These are phyloP conservation scores for Aspergillus thermomutatus DNA, from an alignment of 2,329 filamentous ascomycete genomes.

Conservation along the genomic window DNA sequence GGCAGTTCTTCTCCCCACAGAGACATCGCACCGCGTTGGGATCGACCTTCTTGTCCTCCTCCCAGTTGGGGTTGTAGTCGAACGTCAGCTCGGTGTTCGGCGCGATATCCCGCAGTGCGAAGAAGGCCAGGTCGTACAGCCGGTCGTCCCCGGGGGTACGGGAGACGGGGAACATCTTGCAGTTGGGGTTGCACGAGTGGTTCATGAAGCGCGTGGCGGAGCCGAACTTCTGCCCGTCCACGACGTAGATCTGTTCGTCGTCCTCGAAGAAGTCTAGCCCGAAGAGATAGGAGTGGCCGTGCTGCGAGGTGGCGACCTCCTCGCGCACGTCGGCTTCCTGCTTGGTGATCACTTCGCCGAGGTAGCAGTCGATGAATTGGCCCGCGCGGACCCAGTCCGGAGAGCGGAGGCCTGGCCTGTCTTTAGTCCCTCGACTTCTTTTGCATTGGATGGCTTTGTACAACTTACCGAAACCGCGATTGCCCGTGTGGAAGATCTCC, in stretches of 20 bases:
- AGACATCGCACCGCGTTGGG: slow-evolving; percentile 41
- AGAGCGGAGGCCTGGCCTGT: slow-evolving; percentile 37
- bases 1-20: slow-evolving; percentile 43
- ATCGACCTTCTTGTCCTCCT: slow-evolving; percentile 25
- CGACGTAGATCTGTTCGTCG: slow-evolving; percentile 34
- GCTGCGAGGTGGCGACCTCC: slow-evolving; percentile 20
- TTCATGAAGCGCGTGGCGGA: slow-evolving; percentile 46
- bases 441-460: not conserved
- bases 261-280: slow-evolving; percentile 37
- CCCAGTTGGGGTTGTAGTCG: slow-evolving; percentile 42
- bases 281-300: slow-evolving; percentile 41
- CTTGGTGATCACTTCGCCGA: slow-evolving; percentile 43
- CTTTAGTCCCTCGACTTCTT: not conserved
- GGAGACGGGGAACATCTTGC: slow-evolving; percentile 42
- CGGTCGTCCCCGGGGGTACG: slow-evolving; percentile 38
- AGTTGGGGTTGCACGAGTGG: slow-evolving; percentile 48
- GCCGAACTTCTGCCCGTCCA: slow-evolving; percentile 44
- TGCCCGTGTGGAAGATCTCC: slow-evolving; percentile 42
- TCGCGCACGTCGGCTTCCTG: slow-evolving; percentile 38
- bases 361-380: slow-evolving; percentile 46
- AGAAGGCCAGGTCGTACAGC: slow-evolving; percentile 48
- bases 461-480: slow-evolving; percentile 40
- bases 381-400: slow-evolving; percentile 35
- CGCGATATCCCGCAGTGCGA: slow-evolving; percentile 41
- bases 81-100: slow-evolving; percentile 45